Evolutionary conservation across 768 basidiomycete species (phyloP).

Genomic region (Suillus luteus): DNA sequence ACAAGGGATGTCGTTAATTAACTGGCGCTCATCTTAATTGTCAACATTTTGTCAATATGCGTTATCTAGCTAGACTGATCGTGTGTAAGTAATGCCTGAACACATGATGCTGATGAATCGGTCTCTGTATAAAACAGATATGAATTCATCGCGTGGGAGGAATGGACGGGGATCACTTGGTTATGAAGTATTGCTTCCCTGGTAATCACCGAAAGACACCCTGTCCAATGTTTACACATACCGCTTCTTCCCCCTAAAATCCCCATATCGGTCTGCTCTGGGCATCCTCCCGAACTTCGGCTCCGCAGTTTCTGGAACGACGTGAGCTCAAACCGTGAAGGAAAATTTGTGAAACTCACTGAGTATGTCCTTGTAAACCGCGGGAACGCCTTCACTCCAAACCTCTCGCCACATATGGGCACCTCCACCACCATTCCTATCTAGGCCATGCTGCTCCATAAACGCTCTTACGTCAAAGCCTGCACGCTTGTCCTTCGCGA

Average conservation of each 20-base stretch:
- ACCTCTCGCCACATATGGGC: constrained; percentile 82
- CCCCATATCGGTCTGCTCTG: constrained; percentile 33
- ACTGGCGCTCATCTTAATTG: background rate
- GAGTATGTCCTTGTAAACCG: constrained; percentile 65
- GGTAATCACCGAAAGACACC: background rate
- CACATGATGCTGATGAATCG: constrained; percentile 1
- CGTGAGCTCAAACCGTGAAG: background rate
- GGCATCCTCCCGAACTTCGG: constrained; percentile 29
- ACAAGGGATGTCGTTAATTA: background rate
- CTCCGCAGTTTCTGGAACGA: constrained; percentile 24
- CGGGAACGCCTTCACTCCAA: constrained; percentile 67
- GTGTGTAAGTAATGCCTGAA: constrained; percentile 1
- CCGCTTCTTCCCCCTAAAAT: constrained; percentile 31
- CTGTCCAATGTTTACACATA: constrained; percentile 19
- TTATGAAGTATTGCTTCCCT: background rate
- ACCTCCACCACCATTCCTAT: constrained; percentile 62
- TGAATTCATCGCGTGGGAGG: background rate
- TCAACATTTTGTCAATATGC: background rate
- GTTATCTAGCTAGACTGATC: background rate
- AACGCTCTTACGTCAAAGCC: constrained; percentile 73
- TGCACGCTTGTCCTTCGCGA: constrained; percentile 49
- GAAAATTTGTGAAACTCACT: constrained; percentile 47
- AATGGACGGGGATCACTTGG: constrained; percentile 1
- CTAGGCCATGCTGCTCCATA: constrained; percentile 52
- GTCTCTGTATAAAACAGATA: background rate